Evolutionary conservation across 805 yeast species (phyloP), one percentile per base, ranked within the genome.

Genomic region (Saturnispora silvae): DNA sequence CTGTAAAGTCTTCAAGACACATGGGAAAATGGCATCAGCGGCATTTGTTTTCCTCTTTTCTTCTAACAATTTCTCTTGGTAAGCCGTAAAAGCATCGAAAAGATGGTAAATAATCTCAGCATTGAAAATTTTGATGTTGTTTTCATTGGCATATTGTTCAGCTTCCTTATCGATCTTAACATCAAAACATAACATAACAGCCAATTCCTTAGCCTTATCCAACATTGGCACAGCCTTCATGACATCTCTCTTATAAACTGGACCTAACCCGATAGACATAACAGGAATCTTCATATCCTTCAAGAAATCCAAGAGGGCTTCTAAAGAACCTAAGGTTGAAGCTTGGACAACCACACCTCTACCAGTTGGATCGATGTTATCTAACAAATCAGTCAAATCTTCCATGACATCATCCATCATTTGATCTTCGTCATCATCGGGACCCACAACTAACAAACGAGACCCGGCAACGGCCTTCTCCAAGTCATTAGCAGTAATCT

Each of bases 381-480:
- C 96, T 51, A 92, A 70, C 50, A 92, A 68, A 31, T 95, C 95
- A 30, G 96, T 85, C 58, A 92, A 70, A 60, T 92, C 99, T 53
- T 89, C 96, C 98, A 92, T 94, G 40, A 92, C 96, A 41, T 89
- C 96, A 58, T 92, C 97, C 94, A 82, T 81, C 52, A 92, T 55
- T 41, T 89, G 97, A 44, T 92, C 98, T 65, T 92, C 98, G 50
- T 92, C 97, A 49, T 92, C 99, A 42, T 84, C 96, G 46, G 87
- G 94, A 31, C 95, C 95, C 47, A 87, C 96, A 51, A 89, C 89
- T 45, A 92, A 65, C 60, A 92, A 68, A 58, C 98, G 75, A 18
- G 98, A 92, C 65, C 99, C 99, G 33, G 99, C 96, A 56, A 92
- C 96, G 10, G 99, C 98, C 64, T 92, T 89, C 54, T 92, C 98